Conservation (phyloP, 768 basidiomycete genomes). For the Collybia nuda region DNA sequence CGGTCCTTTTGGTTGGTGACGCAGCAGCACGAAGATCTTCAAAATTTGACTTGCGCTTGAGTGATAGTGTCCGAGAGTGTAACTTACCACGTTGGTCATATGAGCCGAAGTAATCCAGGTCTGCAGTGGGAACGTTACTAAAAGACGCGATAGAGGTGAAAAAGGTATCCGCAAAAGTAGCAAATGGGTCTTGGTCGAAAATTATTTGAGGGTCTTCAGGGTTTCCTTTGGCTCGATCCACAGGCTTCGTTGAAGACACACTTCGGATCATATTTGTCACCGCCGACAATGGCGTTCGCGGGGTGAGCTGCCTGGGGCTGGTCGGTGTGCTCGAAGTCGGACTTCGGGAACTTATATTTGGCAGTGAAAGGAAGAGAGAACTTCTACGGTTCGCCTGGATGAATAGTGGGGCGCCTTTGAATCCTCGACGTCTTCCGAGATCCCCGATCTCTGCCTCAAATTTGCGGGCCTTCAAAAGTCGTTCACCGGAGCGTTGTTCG, state of each 20-base stretch:
- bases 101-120: constrained; percentile 12
- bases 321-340: constrained; percentile 3
- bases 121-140: not conserved
- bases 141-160: constrained; percentile 1
- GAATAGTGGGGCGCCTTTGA: constrained; percentile 28
- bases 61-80: constrained; percentile 3
- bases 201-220: constrained; percentile 16
- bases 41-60: constrained; percentile 6
- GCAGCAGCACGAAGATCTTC: constrained; percentile 1
- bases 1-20: constrained; percentile 2
- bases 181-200: constrained; percentile 19
- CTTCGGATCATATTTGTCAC: constrained; percentile 23
- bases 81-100: constrained; percentile 4
- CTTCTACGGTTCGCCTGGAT: constrained; percentile 12
- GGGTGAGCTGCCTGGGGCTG: not conserved
- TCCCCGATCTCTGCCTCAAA: constrained; percentile 15
- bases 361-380: constrained; percentile 18
- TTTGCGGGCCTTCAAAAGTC: not conserved
- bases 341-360: constrained; percentile 17
- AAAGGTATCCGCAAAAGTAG: constrained; percentile 14
- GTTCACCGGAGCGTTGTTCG: not conserved
- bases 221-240: not conserved
- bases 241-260: constrained; percentile 14
- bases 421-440: constrained; percentile 28
- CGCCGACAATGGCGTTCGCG: constrained; percentile 20